Evolutionary conservation across 106 monocot genomes (phyloP).

Genomic region (Allium sativum): DNA sequence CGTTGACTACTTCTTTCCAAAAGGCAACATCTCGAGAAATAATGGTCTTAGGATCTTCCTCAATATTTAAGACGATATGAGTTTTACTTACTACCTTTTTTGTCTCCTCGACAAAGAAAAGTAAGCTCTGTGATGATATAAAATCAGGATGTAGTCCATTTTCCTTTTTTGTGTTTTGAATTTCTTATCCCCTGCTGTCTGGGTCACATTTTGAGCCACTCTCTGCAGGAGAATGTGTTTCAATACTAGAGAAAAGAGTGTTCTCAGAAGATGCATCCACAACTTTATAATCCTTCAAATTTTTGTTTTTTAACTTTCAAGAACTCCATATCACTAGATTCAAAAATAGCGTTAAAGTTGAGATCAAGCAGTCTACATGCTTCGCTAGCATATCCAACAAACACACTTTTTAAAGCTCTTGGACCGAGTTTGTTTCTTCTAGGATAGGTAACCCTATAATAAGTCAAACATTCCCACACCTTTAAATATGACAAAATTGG

Average conservation of each 20-base stretch:
- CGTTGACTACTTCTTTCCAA: neutral
- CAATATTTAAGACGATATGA: too few species aligned
- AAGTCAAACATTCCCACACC: constrained; percentile 4
- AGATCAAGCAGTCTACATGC: constrained; percentile 2
- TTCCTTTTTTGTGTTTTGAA: neutral
- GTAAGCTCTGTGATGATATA: neutral
- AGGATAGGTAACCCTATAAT: neutral
- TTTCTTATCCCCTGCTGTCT: neutral
- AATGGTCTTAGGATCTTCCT: neutral
- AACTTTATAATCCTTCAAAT: neutral
- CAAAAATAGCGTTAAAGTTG: neutral
- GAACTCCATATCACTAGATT: neutral
- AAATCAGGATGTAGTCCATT: neutral
- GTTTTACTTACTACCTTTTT: too few species aligned
- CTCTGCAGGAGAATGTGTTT: too few species aligned
- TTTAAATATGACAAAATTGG: neutral
- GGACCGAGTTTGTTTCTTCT: neutral
- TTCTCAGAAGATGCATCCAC: neutral
- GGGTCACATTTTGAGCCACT: neutral
- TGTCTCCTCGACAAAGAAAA: too few species aligned
- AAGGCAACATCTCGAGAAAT: neutral
- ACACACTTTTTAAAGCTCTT: neutral
- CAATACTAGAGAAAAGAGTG: too few species aligned
- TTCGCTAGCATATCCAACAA: constrained; percentile 6
- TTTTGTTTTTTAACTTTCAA: neutral